A percentile compares a stretch with the other conserved stretches of the same genome.
Evolutionary conservation across 306 rosid genomes (phyloP).

Genomic region (Coriaria nepalensis): DNA sequence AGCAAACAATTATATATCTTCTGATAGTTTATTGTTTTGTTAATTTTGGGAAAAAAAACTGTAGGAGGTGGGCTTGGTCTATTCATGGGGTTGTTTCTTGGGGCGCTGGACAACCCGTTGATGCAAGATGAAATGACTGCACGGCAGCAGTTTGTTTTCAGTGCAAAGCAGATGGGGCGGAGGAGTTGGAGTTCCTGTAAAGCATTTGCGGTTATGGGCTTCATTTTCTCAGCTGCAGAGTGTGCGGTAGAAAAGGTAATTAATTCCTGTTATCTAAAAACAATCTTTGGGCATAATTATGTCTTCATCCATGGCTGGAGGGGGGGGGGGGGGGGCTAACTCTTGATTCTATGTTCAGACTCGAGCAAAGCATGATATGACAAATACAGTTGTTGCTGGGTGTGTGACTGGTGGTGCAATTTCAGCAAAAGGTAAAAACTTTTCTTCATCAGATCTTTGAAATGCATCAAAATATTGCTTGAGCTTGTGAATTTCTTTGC

Average conservation of each 20-base stretch:
- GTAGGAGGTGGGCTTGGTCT: conserved; percentile 91
- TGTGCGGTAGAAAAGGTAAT: conserved; percentile 84
- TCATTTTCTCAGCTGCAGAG: conserved; percentile 82
- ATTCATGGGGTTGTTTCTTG: conserved; percentile 81
- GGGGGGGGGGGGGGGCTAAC: conserved; percentile 8
- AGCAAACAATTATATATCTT: too few species aligned
- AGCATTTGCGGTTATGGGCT: conserved; percentile 95
- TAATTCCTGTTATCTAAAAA: too few species aligned
- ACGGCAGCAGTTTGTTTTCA: conserved; percentile 50
- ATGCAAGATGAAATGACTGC: conserved; percentile 71
- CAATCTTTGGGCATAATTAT: too few species aligned
- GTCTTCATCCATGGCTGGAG: too few species aligned
- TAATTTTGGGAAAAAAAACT: conserved; percentile 15
- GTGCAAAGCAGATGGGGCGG: conserved; percentile 89
- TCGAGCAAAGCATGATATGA: conserved; percentile 72
- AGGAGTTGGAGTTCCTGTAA: conserved; percentile 87
- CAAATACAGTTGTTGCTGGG: conserved; percentile 83
- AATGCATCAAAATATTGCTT: too few species aligned
- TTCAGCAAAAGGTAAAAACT: conserved; percentile 69
- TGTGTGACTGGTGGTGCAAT: conserved; percentile 80
- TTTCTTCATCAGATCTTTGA: neutral
- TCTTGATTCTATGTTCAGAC: conserved; percentile 29
- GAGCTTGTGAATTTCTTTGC: neutral
- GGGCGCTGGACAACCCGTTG: conserved; percentile 62
- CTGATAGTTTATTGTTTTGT: conserved; percentile 6